Evolutionary conservation across 495 filamentous ascomycete genomes (phyloP).

Genomic region (Daldinia childiae): DNA sequence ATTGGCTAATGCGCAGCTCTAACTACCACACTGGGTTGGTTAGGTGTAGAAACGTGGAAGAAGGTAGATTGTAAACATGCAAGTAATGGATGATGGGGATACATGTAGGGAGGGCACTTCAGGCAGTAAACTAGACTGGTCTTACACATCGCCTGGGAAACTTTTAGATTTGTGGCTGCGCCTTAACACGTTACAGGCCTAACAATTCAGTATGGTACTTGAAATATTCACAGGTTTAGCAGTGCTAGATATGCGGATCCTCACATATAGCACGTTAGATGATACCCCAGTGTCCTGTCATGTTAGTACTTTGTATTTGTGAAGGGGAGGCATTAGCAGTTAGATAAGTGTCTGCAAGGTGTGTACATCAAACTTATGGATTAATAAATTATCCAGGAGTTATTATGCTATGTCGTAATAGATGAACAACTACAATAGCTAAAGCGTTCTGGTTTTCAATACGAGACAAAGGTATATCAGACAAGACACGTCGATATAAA

Average conservation of each 20-base stretch:
- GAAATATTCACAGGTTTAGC: not conserved
- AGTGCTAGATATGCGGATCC: not conserved
- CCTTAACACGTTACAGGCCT: not conserved
- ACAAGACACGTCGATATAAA: not conserved
- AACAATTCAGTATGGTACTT: not conserved
- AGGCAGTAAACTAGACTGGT: not conserved
- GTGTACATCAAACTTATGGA: not conserved
- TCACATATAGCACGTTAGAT: not conserved
- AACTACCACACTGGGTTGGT: not conserved
- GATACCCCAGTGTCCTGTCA: not conserved
- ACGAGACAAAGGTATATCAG: not conserved
- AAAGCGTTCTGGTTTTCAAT: not conserved
- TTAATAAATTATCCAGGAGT: not conserved
- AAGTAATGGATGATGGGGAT: not conserved
- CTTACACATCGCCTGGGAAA: not conserved
- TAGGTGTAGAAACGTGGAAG: not conserved
- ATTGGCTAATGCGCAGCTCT: not conserved
- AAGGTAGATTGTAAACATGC: not conserved
- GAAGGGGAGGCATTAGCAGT: not conserved
- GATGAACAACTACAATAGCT: not conserved
- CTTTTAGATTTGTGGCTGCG: not conserved
- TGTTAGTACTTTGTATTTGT: not conserved
- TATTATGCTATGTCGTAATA: not conserved
- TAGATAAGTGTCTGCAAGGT: not conserved
- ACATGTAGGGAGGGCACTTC: not conserved